Conservation (phyloP, 148 eudicot species). For the Heliamphora exappendiculata region DNA sequence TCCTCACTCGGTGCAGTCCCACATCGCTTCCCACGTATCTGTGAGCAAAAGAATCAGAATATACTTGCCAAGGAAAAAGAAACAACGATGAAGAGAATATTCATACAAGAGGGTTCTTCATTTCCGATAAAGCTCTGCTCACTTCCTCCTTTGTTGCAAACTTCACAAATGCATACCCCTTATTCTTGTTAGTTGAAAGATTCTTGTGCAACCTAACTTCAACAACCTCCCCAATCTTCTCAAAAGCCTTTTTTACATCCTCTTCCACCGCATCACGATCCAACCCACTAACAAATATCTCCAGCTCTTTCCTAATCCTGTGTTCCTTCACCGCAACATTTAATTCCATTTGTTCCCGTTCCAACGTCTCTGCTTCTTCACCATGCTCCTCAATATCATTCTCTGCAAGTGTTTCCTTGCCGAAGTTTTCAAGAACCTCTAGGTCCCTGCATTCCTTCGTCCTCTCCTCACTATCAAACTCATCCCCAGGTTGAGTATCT, state of each 20-base stretch:
- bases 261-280: conserved; percentile 66
- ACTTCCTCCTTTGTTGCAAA: conserved; percentile 79
- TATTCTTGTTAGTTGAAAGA: conserved; percentile 54
- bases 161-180: conserved; percentile 82
- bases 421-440: conserved; percentile 47
- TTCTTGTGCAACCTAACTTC: conserved; percentile 62
- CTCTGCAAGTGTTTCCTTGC: conserved; percentile 42
- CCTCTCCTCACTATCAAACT: conserved; percentile 28
- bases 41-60: conserved; percentile 7
- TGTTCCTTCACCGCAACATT: conserved; percentile 67
- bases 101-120: conserved; percentile 78
- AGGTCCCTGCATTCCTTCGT: conserved; percentile 41
- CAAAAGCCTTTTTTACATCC: conserved; percentile 64
- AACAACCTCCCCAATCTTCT: conserved; percentile 63
- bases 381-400: conserved; percentile 34
- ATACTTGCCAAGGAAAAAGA: background rate
- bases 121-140: conserved; percentile 56
- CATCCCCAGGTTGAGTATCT: conserved; percentile 21
- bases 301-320: conserved; percentile 58
- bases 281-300: conserved; percentile 84
- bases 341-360: conserved; percentile 49
- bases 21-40: conserved; percentile 81
- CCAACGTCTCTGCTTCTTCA: conserved; percentile 33
- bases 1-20: conserved; percentile 79
- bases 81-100: background rate